A percentile compares a stretch with the other conserved stretches of the same genome.
These are phyloP conservation scores for Barbarea vulgaris DNA, from an alignment of 345 rosid species.

Conservation along the genomic window DNA sequence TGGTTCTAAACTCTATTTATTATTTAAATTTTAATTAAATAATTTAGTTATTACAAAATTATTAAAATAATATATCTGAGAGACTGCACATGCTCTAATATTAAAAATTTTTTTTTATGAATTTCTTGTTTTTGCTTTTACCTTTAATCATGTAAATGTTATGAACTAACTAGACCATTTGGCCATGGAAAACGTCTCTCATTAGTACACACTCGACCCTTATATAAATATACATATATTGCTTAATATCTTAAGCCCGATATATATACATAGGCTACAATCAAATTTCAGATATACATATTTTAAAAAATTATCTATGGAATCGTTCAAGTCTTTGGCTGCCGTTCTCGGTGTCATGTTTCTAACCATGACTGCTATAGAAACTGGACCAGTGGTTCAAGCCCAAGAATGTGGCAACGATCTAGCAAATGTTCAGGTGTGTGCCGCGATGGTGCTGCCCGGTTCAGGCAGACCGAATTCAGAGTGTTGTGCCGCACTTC, in stretches of 20 bases:
- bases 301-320: not conserved
- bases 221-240: not conserved
- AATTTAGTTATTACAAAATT: no score
- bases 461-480: slow-evolving; percentile 41
- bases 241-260: not conserved
- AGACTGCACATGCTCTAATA: no score
- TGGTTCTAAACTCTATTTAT: no score
- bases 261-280: not conserved
- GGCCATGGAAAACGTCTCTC: slow-evolving; percentile 20
- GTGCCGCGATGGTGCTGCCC: slow-evolving; percentile 19
- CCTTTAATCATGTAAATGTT: not conserved
- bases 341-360: not conserved
- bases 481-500: slow-evolving; percentile 61
- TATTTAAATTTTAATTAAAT: no score
- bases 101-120: no score
- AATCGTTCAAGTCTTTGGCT: slow-evolving; percentile 5
- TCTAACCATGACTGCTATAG: slow-evolving; percentile 3
- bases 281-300: not conserved
- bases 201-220: not conserved
- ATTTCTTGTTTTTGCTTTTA: not conserved
- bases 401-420: slow-evolving; percentile 33
- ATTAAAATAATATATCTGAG: no score
- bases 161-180: slow-evolving; percentile 17
- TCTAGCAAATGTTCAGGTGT: slow-evolving; percentile 32
- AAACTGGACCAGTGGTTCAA: slow-evolving; percentile 4